A percentile compares a stretch with the other conserved stretches of the same genome.
Evolutionary conservation across 768 basidiomycete species (phyloP).

Genomic region (Boletus tomentosulus): DNA sequence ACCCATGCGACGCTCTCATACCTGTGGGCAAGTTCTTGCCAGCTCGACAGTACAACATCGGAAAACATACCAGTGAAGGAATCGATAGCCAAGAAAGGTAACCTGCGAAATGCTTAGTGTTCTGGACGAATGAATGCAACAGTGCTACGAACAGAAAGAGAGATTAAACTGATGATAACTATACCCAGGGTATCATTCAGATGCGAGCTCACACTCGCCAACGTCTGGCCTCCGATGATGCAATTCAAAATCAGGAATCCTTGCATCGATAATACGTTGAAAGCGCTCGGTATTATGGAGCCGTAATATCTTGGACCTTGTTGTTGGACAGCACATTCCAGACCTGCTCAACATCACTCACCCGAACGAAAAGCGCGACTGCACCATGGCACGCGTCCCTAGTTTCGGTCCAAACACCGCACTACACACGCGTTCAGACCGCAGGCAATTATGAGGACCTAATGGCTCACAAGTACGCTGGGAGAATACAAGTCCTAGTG

Average conservation of each 20-base stretch:
- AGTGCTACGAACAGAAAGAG: constrained; percentile 24
- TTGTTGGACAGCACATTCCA: background rate
- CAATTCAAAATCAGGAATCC: constrained; percentile 57
- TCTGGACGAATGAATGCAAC: background rate
- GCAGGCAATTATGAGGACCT: background rate
- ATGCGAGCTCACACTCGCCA: constrained; percentile 43
- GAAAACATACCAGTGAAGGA: constrained; percentile 50
- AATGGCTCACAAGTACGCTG: constrained; percentile 36
- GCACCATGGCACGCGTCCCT: constrained; percentile 57
- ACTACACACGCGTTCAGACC: constrained; percentile 21
- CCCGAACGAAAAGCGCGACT: constrained; percentile 53
- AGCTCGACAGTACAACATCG: background rate
- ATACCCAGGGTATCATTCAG: constrained; percentile 31
- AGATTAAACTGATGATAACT: constrained; percentile 30
- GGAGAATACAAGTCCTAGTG: constrained; percentile 31
- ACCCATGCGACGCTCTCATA: constrained; percentile 76
- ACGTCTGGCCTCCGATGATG: constrained; percentile 62
- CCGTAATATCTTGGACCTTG: constrained; percentile 36
- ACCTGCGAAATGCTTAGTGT: constrained; percentile 33
- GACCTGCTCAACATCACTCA: constrained; percentile 23
- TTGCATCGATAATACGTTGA: constrained; percentile 47
- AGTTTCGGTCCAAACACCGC: constrained; percentile 52
- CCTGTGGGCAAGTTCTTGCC: constrained; percentile 34
- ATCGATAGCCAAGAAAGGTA: constrained; percentile 60
- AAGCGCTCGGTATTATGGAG: constrained; percentile 37